Evolutionary conservation across 306 rosid genomes (phyloP).

Genomic region (Acacia melanoxylon): DNA sequence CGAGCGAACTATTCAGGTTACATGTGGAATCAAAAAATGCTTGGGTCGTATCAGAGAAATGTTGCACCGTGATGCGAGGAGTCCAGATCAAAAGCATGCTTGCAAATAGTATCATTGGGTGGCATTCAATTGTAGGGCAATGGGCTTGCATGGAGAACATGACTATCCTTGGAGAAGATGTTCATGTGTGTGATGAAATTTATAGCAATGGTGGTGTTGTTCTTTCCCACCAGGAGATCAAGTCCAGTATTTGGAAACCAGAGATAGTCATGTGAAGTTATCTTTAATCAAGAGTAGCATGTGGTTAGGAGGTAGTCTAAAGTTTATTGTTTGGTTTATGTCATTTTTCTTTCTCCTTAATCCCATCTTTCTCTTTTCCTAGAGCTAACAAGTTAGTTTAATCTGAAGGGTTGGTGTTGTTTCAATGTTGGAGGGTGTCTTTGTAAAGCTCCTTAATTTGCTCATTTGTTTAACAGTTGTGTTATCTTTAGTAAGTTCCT

Average conservation of each 20-base stretch:
- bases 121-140: constrained; percentile 96
- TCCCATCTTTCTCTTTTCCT: constrained; percentile 5
- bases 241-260: constrained; percentile 87
- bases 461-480: constrained; percentile 33
- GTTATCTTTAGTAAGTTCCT: constrained; percentile 10
- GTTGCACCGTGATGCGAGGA: constrained; percentile 92
- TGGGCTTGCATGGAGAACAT: constrained; percentile 98
- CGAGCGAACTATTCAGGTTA: too few species aligned
- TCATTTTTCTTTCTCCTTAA: constrained; percentile 4
- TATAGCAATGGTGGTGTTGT: constrained; percentile 96
- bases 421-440: constrained; percentile 26
- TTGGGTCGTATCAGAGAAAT: too few species aligned
- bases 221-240: constrained; percentile 97
- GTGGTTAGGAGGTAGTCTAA: constrained; percentile 33
- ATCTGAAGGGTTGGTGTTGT: constrained; percentile 32
- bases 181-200: constrained; percentile 85
- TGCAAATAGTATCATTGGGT: constrained; percentile 94
- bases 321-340: constrained; percentile 18
- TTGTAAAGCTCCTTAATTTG: constrained; percentile 34
- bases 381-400: constrained; percentile 33
- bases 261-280: constrained; percentile 87
- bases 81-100: constrained; percentile 81
- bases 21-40: too few species aligned
- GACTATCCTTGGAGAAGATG: constrained; percentile 97
- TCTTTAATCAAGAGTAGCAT: constrained; percentile 11